Evolutionary conservation across 2,329 filamentous ascomycete species (phyloP), one percentile per base, ranked within the genome.

Genomic region (Fusarium paranaense): DNA sequence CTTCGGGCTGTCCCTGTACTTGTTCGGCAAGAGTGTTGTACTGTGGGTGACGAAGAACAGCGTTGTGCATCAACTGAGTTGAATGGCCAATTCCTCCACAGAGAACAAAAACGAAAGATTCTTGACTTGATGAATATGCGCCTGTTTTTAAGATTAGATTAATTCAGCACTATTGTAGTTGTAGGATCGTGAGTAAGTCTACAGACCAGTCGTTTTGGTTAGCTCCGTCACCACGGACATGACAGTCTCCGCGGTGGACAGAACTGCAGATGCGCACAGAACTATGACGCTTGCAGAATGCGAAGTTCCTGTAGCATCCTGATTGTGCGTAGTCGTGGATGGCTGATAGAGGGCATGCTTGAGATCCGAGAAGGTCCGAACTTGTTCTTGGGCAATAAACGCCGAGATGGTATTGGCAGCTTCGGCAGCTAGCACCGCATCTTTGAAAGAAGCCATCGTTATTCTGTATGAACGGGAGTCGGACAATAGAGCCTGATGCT

Each of bases 61-160:
- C 75, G 33, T 77, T 73, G 20, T 77, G 58, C 18, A 77, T 66
- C 22, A 74, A 27, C 18, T 64, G 54, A 1, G 75, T 77, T n/a
- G 75, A 74, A 37, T 77, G 75, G 2, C 75, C 75, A 47, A 77
- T 67, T 1, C 75, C 75, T 13, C 75, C 75, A n/a, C 71, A 71
- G 1, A 77, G 64, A 32, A 77, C 65, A 11, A 77, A 61, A 7
- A 68, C 60, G 4, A 73, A 5, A 3, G 58, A 13, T 14, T 25
- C 11, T 27, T 56, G 11, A 14, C 27, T 37, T 61, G 7, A 9
- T 5, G 27, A 9, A 11, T n/a, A 16, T 37, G 20, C 6, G 5
- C 7, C 47, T 32, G 7, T 13, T 32, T 7, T 8, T 4, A 52
- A 20, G 2, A 6, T 52, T n/a, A 52, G 47, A 52, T 30, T 13